Conservation (phyloP, 2,329 filamentous ascomycete species). For the Fusarium acutatum region DNA sequence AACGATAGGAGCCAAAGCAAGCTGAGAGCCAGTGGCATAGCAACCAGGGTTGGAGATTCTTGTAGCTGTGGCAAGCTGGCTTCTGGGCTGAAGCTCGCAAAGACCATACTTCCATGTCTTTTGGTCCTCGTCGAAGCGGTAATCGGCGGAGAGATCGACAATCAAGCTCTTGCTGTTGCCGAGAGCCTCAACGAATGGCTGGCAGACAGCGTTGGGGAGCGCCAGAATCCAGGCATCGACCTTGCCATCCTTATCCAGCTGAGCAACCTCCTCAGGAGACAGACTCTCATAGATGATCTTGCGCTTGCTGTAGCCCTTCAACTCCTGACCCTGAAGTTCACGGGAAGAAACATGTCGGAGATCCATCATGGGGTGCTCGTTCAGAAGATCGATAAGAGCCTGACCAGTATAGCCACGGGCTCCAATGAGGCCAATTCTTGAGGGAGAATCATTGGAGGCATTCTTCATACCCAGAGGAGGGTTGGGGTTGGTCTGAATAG, state of each 20-base stretch:
- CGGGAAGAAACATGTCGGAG: constrained; percentile 92
- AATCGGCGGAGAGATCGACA: constrained; percentile 95
- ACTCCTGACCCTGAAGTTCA: constrained; percentile 85
- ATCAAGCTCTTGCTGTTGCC: constrained; percentile 78
- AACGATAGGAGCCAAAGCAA: constrained; percentile 85
- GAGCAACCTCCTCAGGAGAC: constrained; percentile 82
- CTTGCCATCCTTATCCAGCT: constrained; percentile 65
- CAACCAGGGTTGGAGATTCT: constrained; percentile 94
- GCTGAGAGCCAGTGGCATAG: constrained; percentile 91
- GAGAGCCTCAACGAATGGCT: constrained; percentile 91
- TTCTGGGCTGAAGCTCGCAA: constrained; percentile 78
- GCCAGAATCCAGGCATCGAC: constrained; percentile 99
- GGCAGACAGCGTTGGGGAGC: constrained; percentile 92
- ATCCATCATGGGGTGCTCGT: constrained; percentile 89
- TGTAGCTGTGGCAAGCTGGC: constrained; percentile 78
- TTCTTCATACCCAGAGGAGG: constrained; percentile 90
- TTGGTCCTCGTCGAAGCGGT: constrained; percentile 74
- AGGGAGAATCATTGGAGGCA: constrained; percentile 79
- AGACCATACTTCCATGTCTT: constrained; percentile 78
- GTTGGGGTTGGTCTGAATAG: constrained; percentile 74
- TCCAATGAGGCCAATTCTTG: constrained; percentile 86
- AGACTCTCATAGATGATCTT: constrained; percentile 94
- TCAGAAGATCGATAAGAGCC: constrained; percentile 86
- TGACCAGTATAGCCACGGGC: constrained; percentile 95
- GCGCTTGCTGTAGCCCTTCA: constrained; percentile 90